Evolutionary conservation across 225 moss, liverwort and hornwort species (phyloP).

Genomic region (Polytrichum formosum): DNA sequence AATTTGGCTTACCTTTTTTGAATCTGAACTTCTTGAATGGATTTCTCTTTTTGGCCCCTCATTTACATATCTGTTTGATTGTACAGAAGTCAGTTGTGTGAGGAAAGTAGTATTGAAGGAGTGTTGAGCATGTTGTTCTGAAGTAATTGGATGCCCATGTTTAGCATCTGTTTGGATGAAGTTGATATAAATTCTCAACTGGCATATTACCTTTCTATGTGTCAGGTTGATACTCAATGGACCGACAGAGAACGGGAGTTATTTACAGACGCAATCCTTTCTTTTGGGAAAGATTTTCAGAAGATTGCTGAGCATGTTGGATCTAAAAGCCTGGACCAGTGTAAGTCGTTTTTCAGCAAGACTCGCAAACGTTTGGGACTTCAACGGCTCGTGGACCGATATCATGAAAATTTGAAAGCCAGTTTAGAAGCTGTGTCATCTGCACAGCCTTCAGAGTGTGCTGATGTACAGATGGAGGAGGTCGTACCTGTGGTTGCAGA

Average conservation of each 20-base stretch:
- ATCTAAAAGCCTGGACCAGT: conserved; percentile 75
- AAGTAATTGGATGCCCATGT: too few relatives aligned
- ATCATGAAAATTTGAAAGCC: conserved; percentile 25
- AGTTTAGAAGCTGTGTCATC: conserved; percentile 23
- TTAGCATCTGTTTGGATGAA: too few relatives aligned
- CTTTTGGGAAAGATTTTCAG: conserved; percentile 86
- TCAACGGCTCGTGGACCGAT: conserved; percentile 73
- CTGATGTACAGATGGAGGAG: conserved; percentile 37
- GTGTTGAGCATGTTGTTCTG: too few relatives aligned
- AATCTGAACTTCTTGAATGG: too few relatives aligned
- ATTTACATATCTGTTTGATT: too few relatives aligned
- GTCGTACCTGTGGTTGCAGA: conserved; percentile 21
- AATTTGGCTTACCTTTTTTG: too few relatives aligned
- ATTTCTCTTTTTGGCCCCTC: too few relatives aligned
- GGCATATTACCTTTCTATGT: background rate
- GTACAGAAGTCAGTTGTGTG: too few relatives aligned
- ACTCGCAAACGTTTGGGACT: conserved; percentile 82
- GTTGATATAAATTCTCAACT: too few relatives aligned
- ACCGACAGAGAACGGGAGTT: conserved; percentile 75
- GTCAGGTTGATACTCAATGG: conserved; percentile 80
- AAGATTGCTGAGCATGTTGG: conserved; percentile 77
- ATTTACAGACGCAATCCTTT: conserved; percentile 72
- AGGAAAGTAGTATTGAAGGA: too few relatives aligned
- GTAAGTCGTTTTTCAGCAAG: conserved; percentile 93
- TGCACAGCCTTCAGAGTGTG: conserved; percentile 25